A percentile compares a stretch with the other conserved stretches of the same genome.
Evolutionary conservation across 2,329 filamentous ascomycete genomes (phyloP).

Genomic region (Colletotrichum gloeosporioides): DNA sequence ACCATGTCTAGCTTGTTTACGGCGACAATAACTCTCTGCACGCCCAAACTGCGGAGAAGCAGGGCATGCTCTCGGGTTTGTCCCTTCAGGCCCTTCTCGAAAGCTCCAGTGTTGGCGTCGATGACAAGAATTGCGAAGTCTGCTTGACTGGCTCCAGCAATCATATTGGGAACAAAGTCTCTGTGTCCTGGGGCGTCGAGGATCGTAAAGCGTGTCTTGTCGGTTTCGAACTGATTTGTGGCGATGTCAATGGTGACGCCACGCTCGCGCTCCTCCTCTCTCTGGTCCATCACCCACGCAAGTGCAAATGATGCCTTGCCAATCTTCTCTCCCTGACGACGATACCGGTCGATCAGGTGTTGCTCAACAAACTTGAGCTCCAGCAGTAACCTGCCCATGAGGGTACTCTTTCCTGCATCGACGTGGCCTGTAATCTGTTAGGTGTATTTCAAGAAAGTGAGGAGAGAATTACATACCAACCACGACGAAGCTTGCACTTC

Average conservation of each 20-base stretch:
- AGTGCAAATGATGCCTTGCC: constrained; percentile 96
- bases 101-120: constrained; percentile 87
- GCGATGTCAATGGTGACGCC: constrained; percentile 98
- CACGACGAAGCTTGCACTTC: constrained; percentile 87
- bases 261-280: constrained; percentile 84
- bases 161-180: constrained; percentile 99
- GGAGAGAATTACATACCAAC: constrained; percentile 67
- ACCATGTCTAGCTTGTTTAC: constrained; percentile 96
- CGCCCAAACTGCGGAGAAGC: constrained; percentile 87
- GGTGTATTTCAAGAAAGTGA: not conserved
- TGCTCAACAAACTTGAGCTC: constrained; percentile 90
- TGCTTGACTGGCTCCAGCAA: constrained; percentile 92
- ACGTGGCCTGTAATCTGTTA: constrained; percentile 73
- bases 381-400: constrained; percentile 93
- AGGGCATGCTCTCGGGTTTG: constrained; percentile 95
- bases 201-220: constrained; percentile 87
- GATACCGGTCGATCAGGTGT: constrained; percentile 85
- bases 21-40: constrained; percentile 85
- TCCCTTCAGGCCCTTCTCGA: constrained; percentile 90
- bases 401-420: constrained; percentile 95
- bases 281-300: constrained; percentile 95
- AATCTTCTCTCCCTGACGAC: constrained; percentile 86
- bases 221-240: constrained; percentile 92
- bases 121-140: constrained; percentile 96
- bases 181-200: constrained; percentile 93